Conservation (phyloP, 192 early-diverging fungal genomes). For the Linnemannia schmuckeri region DNA sequence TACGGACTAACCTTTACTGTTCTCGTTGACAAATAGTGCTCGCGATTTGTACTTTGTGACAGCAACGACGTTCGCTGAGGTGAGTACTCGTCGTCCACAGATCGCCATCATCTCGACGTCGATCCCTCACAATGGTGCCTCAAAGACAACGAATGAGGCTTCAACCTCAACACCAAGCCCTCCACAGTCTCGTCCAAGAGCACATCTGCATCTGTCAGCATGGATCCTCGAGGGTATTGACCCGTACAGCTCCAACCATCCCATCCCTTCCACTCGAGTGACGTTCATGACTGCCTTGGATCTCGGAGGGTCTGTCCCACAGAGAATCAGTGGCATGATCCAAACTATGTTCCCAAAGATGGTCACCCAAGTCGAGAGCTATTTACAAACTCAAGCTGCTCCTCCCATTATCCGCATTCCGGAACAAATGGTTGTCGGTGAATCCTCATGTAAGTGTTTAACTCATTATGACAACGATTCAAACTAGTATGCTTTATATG, state of each 20-base stretch:
- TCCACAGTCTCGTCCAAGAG: constrained; percentile 33
- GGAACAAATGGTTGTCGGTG: constrained; percentile 28
- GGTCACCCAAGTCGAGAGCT: constrained; percentile 57
- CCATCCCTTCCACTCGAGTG: constrained; percentile 65
- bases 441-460: constrained; percentile 12
- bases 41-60: constrained; percentile 59
- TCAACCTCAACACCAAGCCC: constrained; percentile 8
- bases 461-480: neutral
- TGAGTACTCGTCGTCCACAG: constrained; percentile 30
- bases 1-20: too few species aligned
- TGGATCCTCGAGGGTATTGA: constrained; percentile 69
- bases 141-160: neutral
- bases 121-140: constrained; percentile 4
- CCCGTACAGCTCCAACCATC: constrained; percentile 66
- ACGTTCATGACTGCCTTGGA: constrained; percentile 63
- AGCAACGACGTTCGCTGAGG: constrained; percentile 43
- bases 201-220: constrained; percentile 59
- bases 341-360: constrained; percentile 59
- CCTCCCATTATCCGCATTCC: constrained; percentile 55
- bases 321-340: constrained; percentile 61
- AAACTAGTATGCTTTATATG: neutral
- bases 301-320: constrained; percentile 61
- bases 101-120: constrained; percentile 44
- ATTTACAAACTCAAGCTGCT: constrained; percentile 59
- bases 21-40: constrained; percentile 25